Evolutionary conservation across 345 rosid species (phyloP), one percentile per base, ranked within the genome.

Genomic region (Cochlearia excelsa): DNA sequence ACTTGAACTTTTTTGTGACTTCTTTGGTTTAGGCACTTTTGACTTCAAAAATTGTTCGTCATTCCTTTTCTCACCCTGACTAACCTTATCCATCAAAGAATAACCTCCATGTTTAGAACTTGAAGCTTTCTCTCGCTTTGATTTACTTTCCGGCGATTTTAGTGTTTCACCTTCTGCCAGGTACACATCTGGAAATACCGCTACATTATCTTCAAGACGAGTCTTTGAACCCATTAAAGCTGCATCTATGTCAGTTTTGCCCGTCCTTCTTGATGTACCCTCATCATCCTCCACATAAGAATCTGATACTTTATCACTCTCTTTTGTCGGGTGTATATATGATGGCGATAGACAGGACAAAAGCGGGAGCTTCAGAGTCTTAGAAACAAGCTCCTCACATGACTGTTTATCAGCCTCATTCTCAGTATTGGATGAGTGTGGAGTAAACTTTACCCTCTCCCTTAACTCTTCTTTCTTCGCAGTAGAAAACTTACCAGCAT

Each of bases 341-440:
- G 63, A 48, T 42, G 78, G 74, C 59, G 74, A 70, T 31, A 78
- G 56, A 80, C 78, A 75, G 57, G 86, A 88, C 49, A 83, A 59
- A 51, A 82, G 73, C 44, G 97, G 95, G 70, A 84, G 87, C 81
- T 74, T 84, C 74, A 82, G 37, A 46, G 87, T 78, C 63, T 75
- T 70, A 6, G 83, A 75, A 68, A 89, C 82, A 69, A 85, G 84
- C 62, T 87, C 89, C 75, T 93, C 88, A 5, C 83, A 84, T 45
- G 71, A 73, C 58, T 65, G 47, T 7, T 57, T 63, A 66, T 75
- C 87, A 39, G 55, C 46, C 40, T 75, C 84, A 47, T 37, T 61
- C 63, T 77, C 88, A 73, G 71, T 78, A 61, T 68, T 77, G 0
- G 66, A 54, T 35, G 70, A 51, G 60, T 59, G 84, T n/a, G 62